These are phyloP conservation scores for Zygosaccharomyces pseudobailii DNA, from an alignment of 1,139 yeast genomes.

Conservation along the genomic window DNA sequence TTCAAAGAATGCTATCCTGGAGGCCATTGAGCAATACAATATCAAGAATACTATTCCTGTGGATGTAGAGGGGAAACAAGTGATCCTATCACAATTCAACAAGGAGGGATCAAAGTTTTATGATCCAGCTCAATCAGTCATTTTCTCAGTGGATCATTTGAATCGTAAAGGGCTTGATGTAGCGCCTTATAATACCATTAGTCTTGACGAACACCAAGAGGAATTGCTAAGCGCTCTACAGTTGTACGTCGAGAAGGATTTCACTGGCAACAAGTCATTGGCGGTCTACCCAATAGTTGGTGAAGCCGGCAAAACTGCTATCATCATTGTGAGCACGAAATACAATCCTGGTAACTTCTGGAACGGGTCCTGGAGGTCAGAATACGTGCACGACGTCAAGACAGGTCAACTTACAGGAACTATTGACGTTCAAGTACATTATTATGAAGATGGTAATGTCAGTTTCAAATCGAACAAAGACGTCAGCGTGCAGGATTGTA, in stretches of 20 bases:
- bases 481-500: slow-evolving; percentile 27
- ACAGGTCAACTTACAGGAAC: slow-evolving; percentile 45
- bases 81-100: slow-evolving; percentile 46
- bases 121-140: slow-evolving; percentile 44
- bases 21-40: slow-evolving; percentile 43
- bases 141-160: slow-evolving; percentile 60
- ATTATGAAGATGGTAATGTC: slow-evolving; percentile 95
- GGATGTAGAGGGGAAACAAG: slow-evolving; percentile 34
- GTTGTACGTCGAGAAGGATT: slow-evolving; percentile 42
- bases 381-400: slow-evolving; percentile 44
- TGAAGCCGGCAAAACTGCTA: slow-evolving; percentile 42
- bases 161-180: slow-evolving; percentile 46
- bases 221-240: slow-evolving; percentile 26
- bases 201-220: slow-evolving; percentile 18
- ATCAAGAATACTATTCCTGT: slow-evolving; percentile 41
- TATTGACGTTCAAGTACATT: slow-evolving; percentile 73
- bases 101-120: slow-evolving; percentile 43
- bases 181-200: slow-evolving; percentile 37
- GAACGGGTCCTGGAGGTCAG: slow-evolving; percentile 85
- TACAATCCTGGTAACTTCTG: slow-evolving; percentile 74
- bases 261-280: slow-evolving; percentile 41
- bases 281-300: slow-evolving; percentile 41
- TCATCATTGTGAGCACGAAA: slow-evolving; percentile 67
- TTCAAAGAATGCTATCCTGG: slow-evolving; percentile 31
- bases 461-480: slow-evolving; percentile 56